These are phyloP conservation scores for Barnettozyma hawaiiensis DNA, from an alignment of 1,139 yeast species.

Conservation along the genomic window DNA sequence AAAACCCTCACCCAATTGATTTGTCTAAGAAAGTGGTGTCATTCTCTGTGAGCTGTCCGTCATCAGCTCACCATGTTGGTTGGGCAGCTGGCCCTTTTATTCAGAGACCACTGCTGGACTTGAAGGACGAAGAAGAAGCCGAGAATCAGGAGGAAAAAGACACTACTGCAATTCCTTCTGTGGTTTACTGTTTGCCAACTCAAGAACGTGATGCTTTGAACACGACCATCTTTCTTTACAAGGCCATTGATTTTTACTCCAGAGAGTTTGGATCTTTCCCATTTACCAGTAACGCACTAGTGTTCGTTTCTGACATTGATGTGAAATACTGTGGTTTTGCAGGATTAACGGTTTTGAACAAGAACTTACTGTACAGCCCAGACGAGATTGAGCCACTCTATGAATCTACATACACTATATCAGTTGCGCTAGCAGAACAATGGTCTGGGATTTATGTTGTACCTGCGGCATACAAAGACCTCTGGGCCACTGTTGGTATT, in stretches of 20 bases:
- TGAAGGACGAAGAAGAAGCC: constrained; percentile 38
- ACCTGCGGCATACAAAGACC: constrained; percentile 71
- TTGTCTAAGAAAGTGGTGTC: constrained; percentile 67
- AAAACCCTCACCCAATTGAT: constrained; percentile 53
- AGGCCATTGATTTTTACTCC: constrained; percentile 77
- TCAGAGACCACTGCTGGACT: constrained; percentile 35
- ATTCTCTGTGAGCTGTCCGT: constrained; percentile 80
- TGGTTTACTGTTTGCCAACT: constrained; percentile 24
- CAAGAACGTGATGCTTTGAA: constrained; percentile 45
- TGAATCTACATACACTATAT: constrained; percentile 57
- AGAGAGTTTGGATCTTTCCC: constrained; percentile 94
- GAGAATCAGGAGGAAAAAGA: constrained; percentile 35
- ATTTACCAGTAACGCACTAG: constrained; percentile 71
- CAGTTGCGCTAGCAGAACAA: constrained; percentile 74
- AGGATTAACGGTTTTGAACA: constrained; percentile 66
- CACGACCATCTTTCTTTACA: constrained; percentile 68
- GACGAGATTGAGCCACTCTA: constrained; percentile 77
- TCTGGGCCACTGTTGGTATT: constrained; percentile 92
- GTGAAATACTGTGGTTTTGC: constrained; percentile 60
- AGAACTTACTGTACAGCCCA: constrained; percentile 67
- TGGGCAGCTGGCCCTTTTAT: constrained; percentile 92
- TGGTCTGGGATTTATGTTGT: constrained; percentile 94
- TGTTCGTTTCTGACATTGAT: constrained; percentile 61
- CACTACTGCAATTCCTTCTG: constrained; percentile 31
- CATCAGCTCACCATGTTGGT: constrained; percentile 93